Evolutionary conservation across 2,329 filamentous ascomycete species (phyloP), one percentile per base, ranked within the genome.

Genomic region (Pseudopithomyces maydicus): DNA sequence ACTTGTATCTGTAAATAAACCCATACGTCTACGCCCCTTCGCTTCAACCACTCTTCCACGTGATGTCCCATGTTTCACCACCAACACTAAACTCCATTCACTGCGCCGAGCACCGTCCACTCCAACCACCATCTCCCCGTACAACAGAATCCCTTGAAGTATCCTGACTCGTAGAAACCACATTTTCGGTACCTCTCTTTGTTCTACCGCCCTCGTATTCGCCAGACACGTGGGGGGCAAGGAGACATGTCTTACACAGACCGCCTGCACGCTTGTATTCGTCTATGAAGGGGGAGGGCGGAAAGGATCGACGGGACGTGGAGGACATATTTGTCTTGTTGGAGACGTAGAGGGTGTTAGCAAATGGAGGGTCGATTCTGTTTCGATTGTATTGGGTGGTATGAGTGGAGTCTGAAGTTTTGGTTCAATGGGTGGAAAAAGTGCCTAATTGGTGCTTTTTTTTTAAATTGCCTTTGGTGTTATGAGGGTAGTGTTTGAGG

Each of bases 191-290:
- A 22, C 6, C 14, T 7, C 19, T 20, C n/a, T 10, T 22, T 17
- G 29, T 3, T 15, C 10, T 11, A 14, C 22, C 35, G 3, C 8
- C 32, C 15, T 22, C 48, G 22, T 43, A 32, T 8, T 23, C 8
- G 2, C 14, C 22, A n/a, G 12, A 11, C 2, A 15, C 36, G 12
- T 33, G 39, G 2, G 50, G 50, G 6, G 50, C 50, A 11, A 53
- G 50, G 22, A 53, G 26, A 44, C 50, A 53, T 6, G 42, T 53
- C 12, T 39, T 45, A 22, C 45, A 42, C 41, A 53, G 33, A 32
- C 50, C 42, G 32, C 39, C 20, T 12, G 35, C 15, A 14, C 32
- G 50, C 15, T 53, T 54, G 52, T 54, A 48, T 14, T 49, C 52
- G 38, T 53, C 32, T 19, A 36, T 14, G 29, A 38, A 38, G 26